Evolutionary conservation across 108 stramenopile species (phyloP), one percentile per base, ranked within the genome.

Genomic region (Skeletonema menzelii): DNA sequence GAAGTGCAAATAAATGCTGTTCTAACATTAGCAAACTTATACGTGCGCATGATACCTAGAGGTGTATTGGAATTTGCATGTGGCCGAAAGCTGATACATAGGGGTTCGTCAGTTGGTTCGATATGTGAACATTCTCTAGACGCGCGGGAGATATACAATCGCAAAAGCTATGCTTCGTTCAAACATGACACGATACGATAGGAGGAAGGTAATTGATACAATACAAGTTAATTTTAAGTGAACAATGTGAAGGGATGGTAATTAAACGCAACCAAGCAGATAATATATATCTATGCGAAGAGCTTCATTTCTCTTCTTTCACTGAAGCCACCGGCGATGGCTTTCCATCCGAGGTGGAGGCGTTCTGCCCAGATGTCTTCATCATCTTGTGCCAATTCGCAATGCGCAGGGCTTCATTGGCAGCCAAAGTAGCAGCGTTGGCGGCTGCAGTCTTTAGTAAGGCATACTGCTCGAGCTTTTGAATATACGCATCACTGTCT

Each of bases 351-450:
- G 20, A 63, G 31, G 31, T 17, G 60, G 31, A 62, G n/a, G n/a
- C 31, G 15, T 46, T 62, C 17, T 61, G 27, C 15, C 73, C 75
- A 28, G 46, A 57, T 6, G 17, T 42, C 59, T 67, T 70, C 65
- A 60, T 49, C 62, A 65, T 57, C 31, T 71, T 65, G 35, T 78
- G 77, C 63, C 56, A 67, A 14, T 62, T 70, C 12, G 66, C 55
- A 5, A 65, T 65, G n/a, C 71, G 70, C 5, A 64, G 27, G 30
- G 70, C 77, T 28, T 70, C 58, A 28, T 70, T 70, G 44, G 77
- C 77, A 19, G 77, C 63, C 28, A 70, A 65, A 28, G 77, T 70
- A 15, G 77, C 77, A 20, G 77, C 77, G 30, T 63, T 72, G 31
- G 72, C 72, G 12, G 63, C 72, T 27, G 58, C 59, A 24, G 59